These are phyloP conservation scores for Saussurea involucrata DNA, from an alignment of 129 eudicot genomes.

Conservation along the genomic window DNA sequence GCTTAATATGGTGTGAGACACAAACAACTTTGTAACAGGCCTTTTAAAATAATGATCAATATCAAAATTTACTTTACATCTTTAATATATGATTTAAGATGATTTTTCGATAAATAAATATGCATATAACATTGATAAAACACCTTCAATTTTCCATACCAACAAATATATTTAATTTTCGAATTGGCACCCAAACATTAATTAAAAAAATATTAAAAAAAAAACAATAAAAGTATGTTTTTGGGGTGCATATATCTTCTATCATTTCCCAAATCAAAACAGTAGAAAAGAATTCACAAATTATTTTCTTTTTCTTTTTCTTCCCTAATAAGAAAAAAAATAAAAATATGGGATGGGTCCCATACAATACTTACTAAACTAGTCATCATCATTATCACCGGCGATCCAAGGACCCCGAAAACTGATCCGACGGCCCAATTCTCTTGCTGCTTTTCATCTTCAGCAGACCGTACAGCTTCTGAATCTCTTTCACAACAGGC, in stretches of 20 bases:
- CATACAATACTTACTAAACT: constrained; percentile 21
- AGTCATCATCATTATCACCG: constrained; percentile 31
- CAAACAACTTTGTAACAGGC: too few species aligned
- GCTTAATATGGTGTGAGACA: too few species aligned
- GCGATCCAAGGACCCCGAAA: constrained; percentile 36
- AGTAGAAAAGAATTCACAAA: constrained; percentile 11
- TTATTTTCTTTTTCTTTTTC: constrained; percentile 11
- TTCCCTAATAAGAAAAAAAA: neutral
- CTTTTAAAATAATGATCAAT: too few species aligned
- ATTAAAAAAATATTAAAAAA: neutral
- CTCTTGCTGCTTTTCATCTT: constrained; percentile 41
- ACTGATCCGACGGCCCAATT: constrained; percentile 57
- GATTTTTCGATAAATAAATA: too few species aligned
- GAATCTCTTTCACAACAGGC: constrained; percentile 57
- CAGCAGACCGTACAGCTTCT: constrained; percentile 33
- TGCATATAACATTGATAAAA: neutral
- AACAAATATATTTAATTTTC: neutral
- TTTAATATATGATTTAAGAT: too few species aligned
- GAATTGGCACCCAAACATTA: constrained; percentile 16
- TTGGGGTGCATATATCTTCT: constrained; percentile 17
- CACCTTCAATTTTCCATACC: neutral
- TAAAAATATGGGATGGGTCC: neutral
- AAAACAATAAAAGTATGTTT: constrained; percentile 1
- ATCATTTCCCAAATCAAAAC: constrained; percentile 18
- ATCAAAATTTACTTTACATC: too few species aligned